Percentiles rank a stretch among this genome's conserved stretches.
Evolutionary conservation across 75 land plant genomes (phyloP).

Genomic region (Picea glauca): DNA sequence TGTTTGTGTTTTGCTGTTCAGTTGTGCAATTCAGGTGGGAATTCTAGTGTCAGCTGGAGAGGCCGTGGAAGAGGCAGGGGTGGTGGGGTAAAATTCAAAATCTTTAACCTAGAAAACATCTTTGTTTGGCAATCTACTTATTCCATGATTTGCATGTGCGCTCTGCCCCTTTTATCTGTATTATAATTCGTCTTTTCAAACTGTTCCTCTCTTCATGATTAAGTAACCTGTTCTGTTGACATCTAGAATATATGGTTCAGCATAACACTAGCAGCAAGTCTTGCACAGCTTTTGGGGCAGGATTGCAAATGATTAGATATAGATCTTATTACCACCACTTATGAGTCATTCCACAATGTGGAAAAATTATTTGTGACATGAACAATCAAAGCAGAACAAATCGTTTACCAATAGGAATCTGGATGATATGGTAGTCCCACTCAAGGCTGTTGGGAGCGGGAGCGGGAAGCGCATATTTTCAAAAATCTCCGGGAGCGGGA

Average conservation of each 20-base stretch:
- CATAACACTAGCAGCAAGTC: background rate
- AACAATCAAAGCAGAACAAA: background rate
- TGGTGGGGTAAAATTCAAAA: constrained; percentile 16
- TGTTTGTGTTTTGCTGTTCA: constrained; percentile 3
- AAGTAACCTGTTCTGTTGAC: background rate
- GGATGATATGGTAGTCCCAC: background rate
- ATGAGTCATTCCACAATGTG: background rate
- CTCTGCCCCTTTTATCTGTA: background rate
- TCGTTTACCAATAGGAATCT: background rate
- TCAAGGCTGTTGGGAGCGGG: too few species aligned
- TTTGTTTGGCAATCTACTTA: background rate
- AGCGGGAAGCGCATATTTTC: too few species aligned
- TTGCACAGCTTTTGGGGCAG: background rate
- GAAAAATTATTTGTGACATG: too few species aligned
- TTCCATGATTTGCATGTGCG: background rate
- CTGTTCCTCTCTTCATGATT: background rate
- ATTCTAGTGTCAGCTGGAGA: constrained; percentile 14
- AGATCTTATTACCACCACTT: background rate
- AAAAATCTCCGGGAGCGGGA: too few species aligned
- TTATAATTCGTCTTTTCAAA: background rate
- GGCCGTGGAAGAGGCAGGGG: constrained; percentile 27
- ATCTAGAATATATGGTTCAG: background rate
- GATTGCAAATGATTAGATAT: background rate
- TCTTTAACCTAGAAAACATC: background rate
- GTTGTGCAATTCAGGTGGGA: constrained; percentile 13